These are phyloP conservation scores for Candida gorgasii DNA, from an alignment of 805 yeast species.

Conservation along the genomic window DNA sequence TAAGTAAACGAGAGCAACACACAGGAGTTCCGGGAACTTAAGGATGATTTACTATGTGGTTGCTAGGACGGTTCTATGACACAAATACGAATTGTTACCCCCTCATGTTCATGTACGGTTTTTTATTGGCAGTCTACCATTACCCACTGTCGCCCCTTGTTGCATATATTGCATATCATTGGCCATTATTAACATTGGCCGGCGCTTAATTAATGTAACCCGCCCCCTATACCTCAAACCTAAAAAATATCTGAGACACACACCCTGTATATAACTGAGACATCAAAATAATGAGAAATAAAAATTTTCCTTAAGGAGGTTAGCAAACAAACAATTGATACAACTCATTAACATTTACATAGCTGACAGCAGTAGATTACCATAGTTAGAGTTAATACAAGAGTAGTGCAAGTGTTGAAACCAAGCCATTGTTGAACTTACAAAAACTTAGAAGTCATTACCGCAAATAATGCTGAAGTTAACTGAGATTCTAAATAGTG, in stretches of 20 bases:
- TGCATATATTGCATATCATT: too few species aligned
- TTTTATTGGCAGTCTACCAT: too few species aligned
- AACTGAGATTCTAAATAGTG: slow-evolving; percentile 7
- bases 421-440: neutral
- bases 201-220: too few species aligned
- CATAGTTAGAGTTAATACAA: too few species aligned
- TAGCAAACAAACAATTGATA: neutral
- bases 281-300: slow-evolving; percentile 10
- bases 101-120: too few species aligned
- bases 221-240: too few species aligned
- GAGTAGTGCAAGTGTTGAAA: neutral
- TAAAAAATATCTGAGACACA: slow-evolving; percentile 16
- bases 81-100: too few species aligned
- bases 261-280: slow-evolving; percentile 16
- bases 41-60: neutral
- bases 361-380: too few species aligned
- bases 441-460: neutral
- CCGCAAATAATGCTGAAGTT: slow-evolving; percentile 10
- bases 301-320: slow-evolving; percentile 10
- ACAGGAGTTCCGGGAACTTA: slow-evolving; percentile 1
- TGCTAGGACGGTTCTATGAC: too few species aligned
- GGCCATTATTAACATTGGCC: too few species aligned
- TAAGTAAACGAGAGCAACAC: slow-evolving; percentile 4
- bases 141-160: too few species aligned
- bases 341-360: too few species aligned